A percentile compares a stretch with the other conserved stretches of the same genome.
These are phyloP conservation scores for Geranomyces michiganensis DNA, from an alignment of 192 early-diverging fungal species.

Conservation along the genomic window DNA sequence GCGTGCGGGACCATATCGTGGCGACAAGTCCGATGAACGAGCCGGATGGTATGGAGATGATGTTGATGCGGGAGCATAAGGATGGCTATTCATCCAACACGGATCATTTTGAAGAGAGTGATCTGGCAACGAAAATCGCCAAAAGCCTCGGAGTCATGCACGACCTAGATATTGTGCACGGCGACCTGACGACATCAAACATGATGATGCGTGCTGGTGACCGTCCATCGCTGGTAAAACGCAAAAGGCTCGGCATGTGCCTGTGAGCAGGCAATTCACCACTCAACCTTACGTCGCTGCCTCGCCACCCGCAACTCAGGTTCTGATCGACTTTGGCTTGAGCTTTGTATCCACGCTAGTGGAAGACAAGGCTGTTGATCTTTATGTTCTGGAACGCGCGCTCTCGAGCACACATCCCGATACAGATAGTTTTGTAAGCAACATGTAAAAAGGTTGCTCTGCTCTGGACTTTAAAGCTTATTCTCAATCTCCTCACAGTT, in stretches of 20 bases:
- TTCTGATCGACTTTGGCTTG: slow-evolving; percentile 96
- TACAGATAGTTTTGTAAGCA: slow-evolving; percentile 70
- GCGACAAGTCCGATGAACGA: background rate
- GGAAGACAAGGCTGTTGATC: slow-evolving; percentile 98
- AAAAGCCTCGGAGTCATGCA: slow-evolving; percentile 80
- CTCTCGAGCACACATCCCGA: slow-evolving; percentile 92
- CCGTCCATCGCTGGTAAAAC: too few relatives aligned
- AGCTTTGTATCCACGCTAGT: slow-evolving; percentile 78
- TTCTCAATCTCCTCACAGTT: slow-evolving; percentile 68
- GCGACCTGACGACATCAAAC: slow-evolving; percentile 97
- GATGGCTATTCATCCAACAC: too few relatives aligned
- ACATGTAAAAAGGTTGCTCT: too few relatives aligned
- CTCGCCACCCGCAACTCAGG: slow-evolving; percentile 36
- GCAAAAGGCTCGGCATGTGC: too few relatives aligned
- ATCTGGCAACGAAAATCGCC: slow-evolving; percentile 39
- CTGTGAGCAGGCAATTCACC: too few relatives aligned
- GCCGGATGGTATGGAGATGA: background rate
- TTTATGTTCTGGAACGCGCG: slow-evolving; percentile 97
- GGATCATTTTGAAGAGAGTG: slow-evolving; percentile 1
- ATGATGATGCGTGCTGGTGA: slow-evolving; percentile 66
- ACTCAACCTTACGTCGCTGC: background rate
- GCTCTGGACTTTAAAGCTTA: too few relatives aligned
- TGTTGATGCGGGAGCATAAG: too few relatives aligned
- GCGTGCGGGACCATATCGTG: slow-evolving; percentile 65
- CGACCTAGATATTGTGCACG: slow-evolving; percentile 84